Base-by-base conservation (phyloP, 1,284 basidiomycete genomes). In the Stereum hirsutum region DNA sequence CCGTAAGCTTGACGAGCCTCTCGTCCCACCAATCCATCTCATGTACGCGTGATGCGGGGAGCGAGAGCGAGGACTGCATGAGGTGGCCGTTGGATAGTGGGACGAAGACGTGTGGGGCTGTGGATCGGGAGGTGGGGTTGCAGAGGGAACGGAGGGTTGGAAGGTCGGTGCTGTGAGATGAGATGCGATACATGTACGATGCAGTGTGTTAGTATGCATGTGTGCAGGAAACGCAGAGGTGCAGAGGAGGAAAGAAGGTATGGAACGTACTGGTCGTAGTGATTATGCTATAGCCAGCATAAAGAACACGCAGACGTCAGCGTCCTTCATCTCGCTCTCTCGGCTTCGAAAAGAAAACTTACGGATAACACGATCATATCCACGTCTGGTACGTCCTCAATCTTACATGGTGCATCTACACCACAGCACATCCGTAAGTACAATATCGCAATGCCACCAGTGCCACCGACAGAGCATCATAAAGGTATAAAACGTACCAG, bases 1-100 rank as follows among this genome's bases (percentile, higher is more conserved):
- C 50, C 7, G 61, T 53, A 36, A 72, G 56, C n/a, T 62, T 52
- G 38, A 75, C 49, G 20, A 64, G 57, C 24, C 66, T 60, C 14
- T 63, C 59, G 15, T 81, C 75, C 78, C 82, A 85, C 83, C 83
- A 88, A 59, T 87, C 83, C 48, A 83, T 63, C 52, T 74, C 72
- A 47, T 79, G 72, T 14, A 75, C 64, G 39, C 70, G 61, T 5
- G 56, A 55, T 5, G 53, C 51, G 14, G 64, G 62, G 26, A 75
- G 63, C 7, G 62, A 65, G 31, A 68, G 56, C 4, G 36, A 27
- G 3, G 27, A 14, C 35, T 55, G 62, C n/a, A 63, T 51, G 54
- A 78, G 72, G 53, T 65, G 72, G 5, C 54, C 66, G 62, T 85
- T 86, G 23, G 74, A 73, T 11, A 86, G 67, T 0, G 79, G 76